phyloP scores from a whole-genome alignment of 1,284 basidiomycete genomes.

The Lentinula novae-zelandiae region DNA sequence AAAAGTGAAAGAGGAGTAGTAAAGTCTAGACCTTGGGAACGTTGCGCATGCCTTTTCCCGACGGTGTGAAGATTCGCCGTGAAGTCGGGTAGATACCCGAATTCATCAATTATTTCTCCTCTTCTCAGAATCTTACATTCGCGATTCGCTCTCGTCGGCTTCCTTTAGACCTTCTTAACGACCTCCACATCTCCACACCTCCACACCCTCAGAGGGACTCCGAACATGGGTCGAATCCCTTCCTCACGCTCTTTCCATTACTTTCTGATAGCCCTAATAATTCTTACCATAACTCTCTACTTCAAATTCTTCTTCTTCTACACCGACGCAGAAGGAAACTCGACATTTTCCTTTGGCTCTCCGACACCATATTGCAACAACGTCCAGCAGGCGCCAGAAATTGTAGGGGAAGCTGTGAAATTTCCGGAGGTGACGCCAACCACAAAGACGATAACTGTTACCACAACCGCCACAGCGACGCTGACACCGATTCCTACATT shows the following conservation, averaged over 20 bases:
- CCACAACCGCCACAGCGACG: not conserved
- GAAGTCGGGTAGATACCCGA: no score
- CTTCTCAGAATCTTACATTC: no score
- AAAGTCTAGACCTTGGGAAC: no score
- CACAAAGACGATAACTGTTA: not conserved
- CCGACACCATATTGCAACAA: not conserved
- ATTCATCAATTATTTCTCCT: no score
- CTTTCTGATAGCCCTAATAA: not conserved
- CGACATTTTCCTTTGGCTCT: not conserved
- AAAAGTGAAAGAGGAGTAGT: no score
- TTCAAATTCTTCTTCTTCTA: not conserved
- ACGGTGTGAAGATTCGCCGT: no score
- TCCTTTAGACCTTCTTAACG: not conserved
- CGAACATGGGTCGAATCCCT: not conserved
- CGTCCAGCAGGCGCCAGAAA: not conserved
- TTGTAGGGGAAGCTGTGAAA: not conserved
- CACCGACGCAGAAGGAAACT: not conserved
- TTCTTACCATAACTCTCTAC: not conserved
- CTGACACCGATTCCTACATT: not conserved
- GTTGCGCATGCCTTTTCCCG: no score
- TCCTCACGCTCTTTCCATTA: not conserved
- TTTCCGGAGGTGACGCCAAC: not conserved
- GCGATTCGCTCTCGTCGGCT: not conserved
- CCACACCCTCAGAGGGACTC: not conserved
- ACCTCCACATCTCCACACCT: not conserved